Base-by-base conservation (phyloP, 2,329 filamentous ascomycete species). In the Fusarium goolgardi region DNA sequence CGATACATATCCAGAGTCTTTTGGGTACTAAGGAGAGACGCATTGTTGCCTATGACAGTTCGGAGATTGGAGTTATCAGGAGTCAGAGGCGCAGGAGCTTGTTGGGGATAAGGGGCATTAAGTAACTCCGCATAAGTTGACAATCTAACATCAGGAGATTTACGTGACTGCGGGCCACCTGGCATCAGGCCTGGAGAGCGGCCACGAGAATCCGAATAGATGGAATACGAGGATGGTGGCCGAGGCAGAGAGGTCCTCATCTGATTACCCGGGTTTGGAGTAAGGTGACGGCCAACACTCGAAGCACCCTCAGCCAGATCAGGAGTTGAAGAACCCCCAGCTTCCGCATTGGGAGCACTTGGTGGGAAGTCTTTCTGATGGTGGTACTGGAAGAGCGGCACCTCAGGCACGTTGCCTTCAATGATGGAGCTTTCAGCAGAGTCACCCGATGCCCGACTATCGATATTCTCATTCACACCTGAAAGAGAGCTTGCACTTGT, bases 1-100 rank as follows among this genome's bases (percentile, higher is more conserved):
- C 95, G 88, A 78, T 99, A 99, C 95, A 98, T 97, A 56, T 98
- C 94, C 49, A 99, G 86, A 3, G 96, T 99, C 81, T 98, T 94
- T 76, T 95, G 92, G 34, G 93, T 91, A 75, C 93, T 94, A 31
- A 99, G 86, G 15, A 99, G 85, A 21, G 94, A 97, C 5, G 95
- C 95, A 81, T 97, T 97, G 75, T 88, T 91, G 44, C 96, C 96
- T 25, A 99, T 90, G 18, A 88, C 90, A 57, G 86, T 89, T 63
- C 93, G 90, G 49, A 99, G 82, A 66, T 91, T 86, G 13, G 91
- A 89, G 76, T 98, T 97, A 78, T 96, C 92, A 62, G 97, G 84
- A 29, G 87, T 75, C 81, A 92, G 74, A 80, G 93, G 78, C 80
- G 88, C 84, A 6, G 87, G 86, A 3, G 84, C 85, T 59, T 92